These are phyloP conservation scores for Thecaphora thlaspeos DNA, from an alignment of 1,284 basidiomycete genomes.

Conservation along the genomic window DNA sequence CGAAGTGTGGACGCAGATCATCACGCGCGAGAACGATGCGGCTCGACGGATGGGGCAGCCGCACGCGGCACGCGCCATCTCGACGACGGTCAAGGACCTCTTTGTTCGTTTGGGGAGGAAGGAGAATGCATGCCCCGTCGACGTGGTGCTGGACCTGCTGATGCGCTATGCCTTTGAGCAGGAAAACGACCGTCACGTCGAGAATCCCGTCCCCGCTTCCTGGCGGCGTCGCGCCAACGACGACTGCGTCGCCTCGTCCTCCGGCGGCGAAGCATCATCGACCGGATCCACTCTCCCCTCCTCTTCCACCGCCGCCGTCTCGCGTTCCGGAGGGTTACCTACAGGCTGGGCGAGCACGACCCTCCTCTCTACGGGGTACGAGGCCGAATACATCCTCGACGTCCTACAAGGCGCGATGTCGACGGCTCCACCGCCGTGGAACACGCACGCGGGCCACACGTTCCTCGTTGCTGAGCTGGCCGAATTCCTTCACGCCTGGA, in stretches of 20 bases:
- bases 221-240: neutral
- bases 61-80: constrained; percentile 31
- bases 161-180: constrained; percentile 47
- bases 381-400: constrained; percentile 76
- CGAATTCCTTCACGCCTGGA: constrained; percentile 35
- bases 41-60: constrained; percentile 2
- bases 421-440: constrained; percentile 47
- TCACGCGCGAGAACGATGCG: constrained; percentile 69
- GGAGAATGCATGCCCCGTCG: constrained; percentile 51
- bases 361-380: constrained; percentile 73
- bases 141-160: constrained; percentile 42
- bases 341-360: constrained; percentile 76
- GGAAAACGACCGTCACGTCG: neutral
- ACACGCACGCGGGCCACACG: constrained; percentile 33
- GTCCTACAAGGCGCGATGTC: constrained; percentile 82
- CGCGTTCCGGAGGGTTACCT: constrained; percentile 18
- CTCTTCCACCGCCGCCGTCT: too few species aligned
- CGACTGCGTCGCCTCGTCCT: constrained; percentile 4
- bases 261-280: too few species aligned
- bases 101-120: constrained; percentile 26
- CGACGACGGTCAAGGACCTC: constrained; percentile 37
- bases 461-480: constrained; percentile 46
- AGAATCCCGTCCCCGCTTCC: neutral
- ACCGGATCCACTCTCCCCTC: too few species aligned
- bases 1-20: constrained; percentile 84